Percentiles rank a stretch among this genome's conserved stretches.
phyloP scores from a whole-genome alignment of 192 early-diverging fungal species.

The Coemansia sp. region DNA sequence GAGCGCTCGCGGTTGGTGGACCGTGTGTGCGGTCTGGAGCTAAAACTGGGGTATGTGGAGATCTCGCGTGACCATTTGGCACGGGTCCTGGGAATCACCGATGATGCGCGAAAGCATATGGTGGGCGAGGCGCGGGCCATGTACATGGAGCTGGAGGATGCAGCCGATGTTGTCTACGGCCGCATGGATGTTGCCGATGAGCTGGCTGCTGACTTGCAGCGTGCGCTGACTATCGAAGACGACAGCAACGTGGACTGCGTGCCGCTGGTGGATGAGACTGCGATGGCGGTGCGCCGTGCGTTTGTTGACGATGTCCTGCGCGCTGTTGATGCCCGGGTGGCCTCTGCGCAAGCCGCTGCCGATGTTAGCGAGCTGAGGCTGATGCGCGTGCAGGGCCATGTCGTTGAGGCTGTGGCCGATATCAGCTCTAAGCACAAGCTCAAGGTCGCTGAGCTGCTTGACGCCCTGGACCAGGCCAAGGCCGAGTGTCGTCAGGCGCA shows the following conservation, averaged over 20 bases:
- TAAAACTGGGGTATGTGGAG: neutral
- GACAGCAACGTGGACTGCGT: neutral
- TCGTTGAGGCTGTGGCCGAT: conserved; percentile 37
- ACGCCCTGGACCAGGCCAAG: conserved; percentile 9
- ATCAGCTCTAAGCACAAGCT: conserved; percentile 38
- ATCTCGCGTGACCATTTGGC: conserved; percentile 10
- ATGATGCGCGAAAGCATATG: conserved; percentile 45
- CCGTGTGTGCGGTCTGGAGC: conserved; percentile 6
- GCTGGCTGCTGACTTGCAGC: conserved; percentile 22
- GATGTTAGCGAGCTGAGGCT: conserved; percentile 28
- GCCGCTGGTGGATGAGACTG: conserved; percentile 9
- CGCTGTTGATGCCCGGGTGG: conserved; percentile 10
- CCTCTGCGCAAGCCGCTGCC: conserved; percentile 3
- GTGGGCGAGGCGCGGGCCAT: conserved; percentile 36
- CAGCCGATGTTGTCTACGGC: conserved; percentile 11
- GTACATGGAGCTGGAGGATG: conserved; percentile 41
- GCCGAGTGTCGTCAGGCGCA: conserved; percentile 29
- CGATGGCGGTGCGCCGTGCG: neutral
- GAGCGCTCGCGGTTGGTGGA: conserved; percentile 25
- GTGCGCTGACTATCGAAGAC: conserved; percentile 5
- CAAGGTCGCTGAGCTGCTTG: conserved; percentile 18
- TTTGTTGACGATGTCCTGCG: conserved; percentile 30
- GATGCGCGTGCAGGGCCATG: conserved; percentile 41
- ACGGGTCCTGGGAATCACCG: conserved; percentile 18
- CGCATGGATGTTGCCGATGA: conserved; percentile 22